Base-by-base conservation (phyloP, 1,139 yeast species). In the Taphrina betulina region DNA sequence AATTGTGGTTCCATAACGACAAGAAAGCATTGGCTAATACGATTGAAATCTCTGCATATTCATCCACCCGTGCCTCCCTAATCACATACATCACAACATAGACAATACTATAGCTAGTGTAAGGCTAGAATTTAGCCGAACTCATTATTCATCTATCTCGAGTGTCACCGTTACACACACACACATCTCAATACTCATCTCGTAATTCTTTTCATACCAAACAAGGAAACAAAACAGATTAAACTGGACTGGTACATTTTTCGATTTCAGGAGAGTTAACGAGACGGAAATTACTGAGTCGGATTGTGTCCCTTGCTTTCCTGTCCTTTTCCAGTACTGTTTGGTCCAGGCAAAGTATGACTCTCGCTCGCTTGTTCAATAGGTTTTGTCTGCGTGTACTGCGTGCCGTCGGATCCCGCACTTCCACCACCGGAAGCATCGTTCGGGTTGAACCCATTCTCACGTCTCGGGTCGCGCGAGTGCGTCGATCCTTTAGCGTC, bases 371-470 rank as follows among this genome's bases (percentile, higher is more conserved):
- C 48, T 19, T 19, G 29, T 31, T 43, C 48, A 22, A 29, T 37
- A 10, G 48, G 48, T 19, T 20, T 43, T 2, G 48, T 29, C 36
- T 29, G 26, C 3, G 48, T 43, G 19, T 43, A 43, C 12, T 29
- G 48, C 7, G 48, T 43, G 5, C 48, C 48, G 14, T 43, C 48
- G 22, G 29, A 36, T 5, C 31, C 31, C 16, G 10, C 33, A 14
- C 23, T 23, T 29, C 48, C 48, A 16, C 26, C 23, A 7, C 48
- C 48, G 5, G 34, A 22, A 4, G 48, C 48, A 33, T 43, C 48
- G 19, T 43, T 43, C 5, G 48, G 48, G 19, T 43, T 43, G 48
- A 43, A 43, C 8, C 48, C 48, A 17, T 28, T 33, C 38, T 31
- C 38, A 17, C 35, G 45, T 17, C 28, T 24, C 5, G 19, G 12